Percentiles rank a stretch among this genome's conserved stretches.
These are phyloP conservation scores for Komagataella pastoris DNA, from an alignment of 805 yeast species.

Conservation along the genomic window DNA sequence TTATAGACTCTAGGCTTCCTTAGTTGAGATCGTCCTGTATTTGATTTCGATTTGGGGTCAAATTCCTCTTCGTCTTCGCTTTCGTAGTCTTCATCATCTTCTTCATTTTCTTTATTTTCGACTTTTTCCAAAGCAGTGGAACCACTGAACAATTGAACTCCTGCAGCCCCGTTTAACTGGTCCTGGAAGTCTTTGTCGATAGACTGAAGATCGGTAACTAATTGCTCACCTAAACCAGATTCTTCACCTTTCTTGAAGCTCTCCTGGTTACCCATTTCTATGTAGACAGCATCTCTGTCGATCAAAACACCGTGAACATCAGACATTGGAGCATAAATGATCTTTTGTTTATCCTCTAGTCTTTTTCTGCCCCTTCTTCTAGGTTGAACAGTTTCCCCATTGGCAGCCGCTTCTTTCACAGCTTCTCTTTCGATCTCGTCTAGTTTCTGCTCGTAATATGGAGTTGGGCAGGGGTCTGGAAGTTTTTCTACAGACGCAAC, in stretches of 20 bases:
- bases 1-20: conserved; percentile 53
- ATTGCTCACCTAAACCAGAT: conserved; percentile 72
- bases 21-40: conserved; percentile 51
- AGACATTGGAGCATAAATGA: conserved; percentile 97
- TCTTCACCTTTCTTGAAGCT: conserved; percentile 8
- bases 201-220: conserved; percentile 72
- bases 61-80: conserved; percentile 21
- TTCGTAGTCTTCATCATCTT: conserved; percentile 23
- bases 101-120: conserved; percentile 22
- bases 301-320: conserved; percentile 98
- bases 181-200: conserved; percentile 54
- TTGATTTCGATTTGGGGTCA: conserved; percentile 12
- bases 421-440: conserved; percentile 73
- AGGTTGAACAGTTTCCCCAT: conserved; percentile 34
- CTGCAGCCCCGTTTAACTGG: conserved; percentile 47
- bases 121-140: conserved; percentile 32
- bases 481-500: conserved; percentile 71
- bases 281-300: conserved; percentile 95
- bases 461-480: conserved; percentile 99
- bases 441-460: conserved; percentile 73
- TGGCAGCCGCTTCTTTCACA: conserved; percentile 49
- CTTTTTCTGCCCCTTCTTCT: conserved; percentile 66
- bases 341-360: conserved; percentile 85
- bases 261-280: conserved; percentile 36
- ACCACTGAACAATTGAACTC: conserved; percentile 60